Conservation (phyloP, 2,329 filamentous ascomycete genomes). For the Exserohilum rostratum region DNA sequence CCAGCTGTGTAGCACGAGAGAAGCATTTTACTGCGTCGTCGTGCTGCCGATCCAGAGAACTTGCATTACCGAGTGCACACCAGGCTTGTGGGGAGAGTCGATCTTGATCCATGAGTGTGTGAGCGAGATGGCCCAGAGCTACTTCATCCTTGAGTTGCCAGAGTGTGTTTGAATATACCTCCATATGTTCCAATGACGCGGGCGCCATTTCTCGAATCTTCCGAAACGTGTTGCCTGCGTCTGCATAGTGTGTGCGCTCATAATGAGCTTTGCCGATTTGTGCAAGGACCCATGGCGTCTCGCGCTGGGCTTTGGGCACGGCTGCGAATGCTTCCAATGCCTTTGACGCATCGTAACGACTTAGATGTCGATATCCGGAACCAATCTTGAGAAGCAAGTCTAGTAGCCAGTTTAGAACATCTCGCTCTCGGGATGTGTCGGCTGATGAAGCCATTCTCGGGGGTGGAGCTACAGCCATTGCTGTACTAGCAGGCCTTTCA, state of each 20-base stretch:
- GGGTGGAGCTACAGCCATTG: constrained; percentile 24
- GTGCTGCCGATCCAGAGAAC: constrained; percentile 88
- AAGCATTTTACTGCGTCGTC: constrained; percentile 95
- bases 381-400: constrained; percentile 84
- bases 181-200: constrained; percentile 89
- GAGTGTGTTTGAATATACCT: constrained; percentile 97
- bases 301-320: constrained; percentile 75
- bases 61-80: constrained; percentile 94
- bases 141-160: constrained; percentile 96
- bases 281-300: constrained; percentile 91
- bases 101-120: constrained; percentile 84
- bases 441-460: constrained; percentile 51
- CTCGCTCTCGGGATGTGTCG: constrained; percentile 71
- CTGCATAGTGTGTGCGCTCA: constrained; percentile 83
- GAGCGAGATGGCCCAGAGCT: constrained; percentile 87
- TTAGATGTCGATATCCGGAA: constrained; percentile 76
- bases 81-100: constrained; percentile 93
- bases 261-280: constrained; percentile 91
- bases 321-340: constrained; percentile 75
- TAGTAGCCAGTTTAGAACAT: constrained; percentile 76
- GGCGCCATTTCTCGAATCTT: constrained; percentile 80
- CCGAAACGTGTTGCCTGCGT: constrained; percentile 86
- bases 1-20: constrained; percentile 87
- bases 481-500: constrained; percentile 46
- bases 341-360: constrained; percentile 78